These are phyloP conservation scores for Tulasnella sp. DNA, from an alignment of 768 basidiomycete species.

Conservation along the genomic window DNA sequence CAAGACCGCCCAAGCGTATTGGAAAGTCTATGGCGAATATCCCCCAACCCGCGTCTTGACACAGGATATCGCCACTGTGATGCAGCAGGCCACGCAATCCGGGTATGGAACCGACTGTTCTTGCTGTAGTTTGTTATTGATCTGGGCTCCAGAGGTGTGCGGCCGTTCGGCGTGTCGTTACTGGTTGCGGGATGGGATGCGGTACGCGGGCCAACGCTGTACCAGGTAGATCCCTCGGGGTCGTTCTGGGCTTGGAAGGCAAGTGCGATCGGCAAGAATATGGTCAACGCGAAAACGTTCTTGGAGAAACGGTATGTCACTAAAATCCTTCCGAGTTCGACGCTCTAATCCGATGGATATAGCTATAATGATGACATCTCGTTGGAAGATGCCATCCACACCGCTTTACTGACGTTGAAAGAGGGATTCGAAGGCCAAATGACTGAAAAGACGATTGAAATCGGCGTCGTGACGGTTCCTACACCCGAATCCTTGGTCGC, in stretches of 20 bases:
- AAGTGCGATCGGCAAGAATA: constrained; percentile 98
- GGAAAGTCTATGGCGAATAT: constrained; percentile 99
- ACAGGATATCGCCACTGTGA: constrained; percentile 92
- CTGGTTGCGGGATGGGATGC: constrained; percentile 95
- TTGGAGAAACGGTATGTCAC: constrained; percentile 82
- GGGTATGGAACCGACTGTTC: constrained; percentile 64
- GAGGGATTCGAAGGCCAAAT: constrained; percentile 99
- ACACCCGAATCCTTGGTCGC: constrained; percentile 43
- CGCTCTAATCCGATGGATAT: background rate
- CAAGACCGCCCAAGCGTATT: constrained; percentile 97
- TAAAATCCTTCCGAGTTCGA: constrained; percentile 2
- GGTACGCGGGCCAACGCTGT: constrained; percentile 89
- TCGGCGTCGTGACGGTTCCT: constrained; percentile 89
- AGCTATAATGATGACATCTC: constrained; percentile 99
- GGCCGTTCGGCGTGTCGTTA: constrained; percentile 96
- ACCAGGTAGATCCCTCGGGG: constrained; percentile 98
- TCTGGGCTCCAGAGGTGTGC: constrained; percentile 62
- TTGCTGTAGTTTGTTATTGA: background rate
- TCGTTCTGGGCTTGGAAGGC: constrained; percentile 99
- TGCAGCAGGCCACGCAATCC: constrained; percentile 98
- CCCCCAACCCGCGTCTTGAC: constrained; percentile 93
- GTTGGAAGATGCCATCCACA: constrained; percentile 97
- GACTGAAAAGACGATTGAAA: constrained; percentile 99
- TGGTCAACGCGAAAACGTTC: constrained; percentile 99
- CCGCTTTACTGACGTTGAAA: constrained; percentile 91